Base-by-base conservation (phyloP, 148 eudicot species). In the Chenopodium formosanum region DNA sequence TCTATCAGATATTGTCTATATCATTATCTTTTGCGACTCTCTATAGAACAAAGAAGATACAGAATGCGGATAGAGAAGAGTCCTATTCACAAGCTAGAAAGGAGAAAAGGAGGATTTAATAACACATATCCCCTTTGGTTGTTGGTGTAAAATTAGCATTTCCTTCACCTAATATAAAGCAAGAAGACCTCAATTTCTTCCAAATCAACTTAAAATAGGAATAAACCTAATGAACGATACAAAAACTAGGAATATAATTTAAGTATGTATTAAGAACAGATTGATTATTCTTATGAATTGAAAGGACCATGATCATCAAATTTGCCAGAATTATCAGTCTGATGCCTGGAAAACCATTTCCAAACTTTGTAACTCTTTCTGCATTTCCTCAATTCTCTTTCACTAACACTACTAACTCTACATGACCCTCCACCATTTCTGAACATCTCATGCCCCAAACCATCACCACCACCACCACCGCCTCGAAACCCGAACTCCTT, bases 311-410 rank as follows among this genome's bases (percentile, higher is more conserved):
- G 80, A 32, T 68, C 77, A 66, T 81, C 84, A 83, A 84, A 78
- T 70, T 82, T 86, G 78, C 87, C 78, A 34, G 85, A 80, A 62
- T 80, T 80, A 53, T 27, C 66, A 50, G 53, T 50, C 62, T 88
- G 84, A 83, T 89, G 90, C 85, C 86, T 93, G 70, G 84, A 88
- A 75, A 92, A 90, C 97, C 98, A 95, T 71, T 85, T 89, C 98
- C 94, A 95, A 70, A 88, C 91, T 83, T 88, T 93, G 20, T 86
- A 86, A 32, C 91, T 87, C 70, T 77, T 92, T 83, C 86, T 88
- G 31, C 90, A 88, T 58, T 84, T 91, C 37, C 85, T 90, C 79
- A 85, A 67, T 19, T 90, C 92, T 68, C 85, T 84, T 6, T 0
- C 89, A 74, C 83, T 86, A 48, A 81, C 81, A 22, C 87, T 79